A percentile compares a stretch with the other conserved stretches of the same genome.
phyloP scores from a whole-genome alignment of 305 asterid genomes.

The Fraxinus dipetala region DNA sequence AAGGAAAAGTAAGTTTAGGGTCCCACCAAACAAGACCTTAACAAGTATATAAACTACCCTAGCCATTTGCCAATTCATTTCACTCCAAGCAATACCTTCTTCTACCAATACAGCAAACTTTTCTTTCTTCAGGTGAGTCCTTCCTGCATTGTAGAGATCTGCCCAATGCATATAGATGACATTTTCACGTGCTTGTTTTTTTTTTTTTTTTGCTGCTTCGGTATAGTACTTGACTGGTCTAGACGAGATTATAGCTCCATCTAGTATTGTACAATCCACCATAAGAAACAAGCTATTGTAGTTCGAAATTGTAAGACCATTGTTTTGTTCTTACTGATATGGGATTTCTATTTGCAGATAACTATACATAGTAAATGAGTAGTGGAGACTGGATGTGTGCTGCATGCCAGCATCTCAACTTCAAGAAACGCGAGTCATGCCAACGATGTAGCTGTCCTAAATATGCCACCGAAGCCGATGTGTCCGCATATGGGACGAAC shows the following conservation, averaged over 20 bases:
- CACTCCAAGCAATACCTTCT: slow-evolving; percentile 18
- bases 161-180: neutral
- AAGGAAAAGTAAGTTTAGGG: slow-evolving; percentile 18
- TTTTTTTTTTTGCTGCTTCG: neutral
- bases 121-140: slow-evolving; percentile 19
- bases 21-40: slow-evolving; percentile 33
- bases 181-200: neutral
- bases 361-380: slow-evolving; percentile 30
- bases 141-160: neutral
- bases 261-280: neutral
- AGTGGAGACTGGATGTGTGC: slow-evolving; percentile 58
- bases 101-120: neutral
- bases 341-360: neutral
- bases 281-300: neutral
- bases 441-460: slow-evolving; percentile 47
- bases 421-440: slow-evolving; percentile 48
- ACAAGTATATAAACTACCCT: slow-evolving; percentile 30
- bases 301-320: neutral
- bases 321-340: neutral
- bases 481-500: slow-evolving; percentile 32
- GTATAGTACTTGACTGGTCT: neutral
- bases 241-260: neutral
- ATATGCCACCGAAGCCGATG: slow-evolving; percentile 30
- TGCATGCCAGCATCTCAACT: slow-evolving; percentile 48
- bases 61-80: slow-evolving; percentile 25